Evolutionary conservation across 2,329 filamentous ascomycete genomes (phyloP), one percentile per base, ranked within the genome.

Genomic region (Clarireedia sp.): DNA sequence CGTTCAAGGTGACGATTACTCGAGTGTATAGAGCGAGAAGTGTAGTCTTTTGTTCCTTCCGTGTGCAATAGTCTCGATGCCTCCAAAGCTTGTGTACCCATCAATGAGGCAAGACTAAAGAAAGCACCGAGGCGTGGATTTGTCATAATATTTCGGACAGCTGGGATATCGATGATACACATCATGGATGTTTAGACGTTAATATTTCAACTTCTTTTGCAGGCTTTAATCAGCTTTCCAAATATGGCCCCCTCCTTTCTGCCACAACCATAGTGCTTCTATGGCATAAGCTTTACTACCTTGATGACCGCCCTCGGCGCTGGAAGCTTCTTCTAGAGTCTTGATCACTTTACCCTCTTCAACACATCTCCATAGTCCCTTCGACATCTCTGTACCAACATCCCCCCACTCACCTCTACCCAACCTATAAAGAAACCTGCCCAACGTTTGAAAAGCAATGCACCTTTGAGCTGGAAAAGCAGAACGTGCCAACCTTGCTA

Each of bases 371-470:
- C 92, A 97, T n/a, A 97, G 71, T 0, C 90, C 91, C 68, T 85
- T 82, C 14, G 87, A 85, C 55, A 91, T 73, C 24, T 82, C 79
- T 2, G 80, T 78, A 0, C 81, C 83, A 55, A 83, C 84, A 56
- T 83, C 82, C 1, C 89, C 82, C 75, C 79, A 86, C 58, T 84
- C 79, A 1, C 82, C 90, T 48, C 77, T 80, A 0, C 94, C 92
- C 0, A 99, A 75, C 8, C 91, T 78, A 68, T 88, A 97, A 16
- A 97, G 71, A 5, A 97, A 80, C 19, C 94, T 79, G 0, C 94
- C 94, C 0, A 97, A 75, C 0, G 91, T 92, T 71, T 96, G 92
- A 71, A 90, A 96, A 0, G 94, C 90, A 59, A 97, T 80, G 66
- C 94, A 96, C 10, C 92, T 76, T 74, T 99, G 94, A 0, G 88